phyloP scores from a whole-genome alignment of 2,329 filamentous ascomycete species.

The Coleophoma eucalyptorum region DNA sequence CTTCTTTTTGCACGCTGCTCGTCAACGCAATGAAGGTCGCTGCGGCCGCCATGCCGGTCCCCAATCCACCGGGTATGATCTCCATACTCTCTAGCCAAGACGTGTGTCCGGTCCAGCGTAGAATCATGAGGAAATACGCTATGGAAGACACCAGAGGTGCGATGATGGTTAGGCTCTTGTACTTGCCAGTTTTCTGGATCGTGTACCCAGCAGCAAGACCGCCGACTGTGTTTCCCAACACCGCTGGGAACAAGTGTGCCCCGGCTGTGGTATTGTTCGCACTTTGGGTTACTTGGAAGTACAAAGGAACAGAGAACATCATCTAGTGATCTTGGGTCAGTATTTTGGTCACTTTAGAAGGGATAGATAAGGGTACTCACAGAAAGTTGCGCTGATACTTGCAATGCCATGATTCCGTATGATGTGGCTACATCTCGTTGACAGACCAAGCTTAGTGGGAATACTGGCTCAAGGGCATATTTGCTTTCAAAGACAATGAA shows the following conservation, averaged over 20 bases:
- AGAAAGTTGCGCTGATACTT: conserved; percentile 54
- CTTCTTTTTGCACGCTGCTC: conserved; percentile 36
- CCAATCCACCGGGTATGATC: conserved; percentile 53
- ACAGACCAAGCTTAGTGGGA: conserved; percentile 51
- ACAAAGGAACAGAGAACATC: conserved; percentile 65
- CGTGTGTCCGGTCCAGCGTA: conserved; percentile 58
- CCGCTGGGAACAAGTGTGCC: conserved; percentile 61
- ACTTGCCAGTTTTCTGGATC: conserved; percentile 48
- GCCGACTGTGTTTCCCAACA: conserved; percentile 62
- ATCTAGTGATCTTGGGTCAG: conserved; percentile 30
- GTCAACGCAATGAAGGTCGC: conserved; percentile 46
- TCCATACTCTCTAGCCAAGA: conserved; percentile 52
- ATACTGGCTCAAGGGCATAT: conserved; percentile 50
- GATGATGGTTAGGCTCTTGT: conserved; percentile 50
- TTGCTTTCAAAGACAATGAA: conserved; percentile 30
- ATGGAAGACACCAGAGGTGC: conserved; percentile 44
- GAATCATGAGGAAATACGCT: conserved; percentile 47
- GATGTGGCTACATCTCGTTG: conserved; percentile 48
- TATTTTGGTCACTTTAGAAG: background rate
- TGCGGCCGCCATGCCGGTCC: conserved; percentile 40
- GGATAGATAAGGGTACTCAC: conserved; percentile 29
- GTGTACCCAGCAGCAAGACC: conserved; percentile 52
- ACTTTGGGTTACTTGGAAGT: conserved; percentile 61
- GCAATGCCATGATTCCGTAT: conserved; percentile 47
- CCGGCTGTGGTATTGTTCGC: conserved; percentile 55